phyloP scores from a whole-genome alignment of 2,329 filamentous ascomycete species.

The Pseudogymnoascus pannorum region DNA sequence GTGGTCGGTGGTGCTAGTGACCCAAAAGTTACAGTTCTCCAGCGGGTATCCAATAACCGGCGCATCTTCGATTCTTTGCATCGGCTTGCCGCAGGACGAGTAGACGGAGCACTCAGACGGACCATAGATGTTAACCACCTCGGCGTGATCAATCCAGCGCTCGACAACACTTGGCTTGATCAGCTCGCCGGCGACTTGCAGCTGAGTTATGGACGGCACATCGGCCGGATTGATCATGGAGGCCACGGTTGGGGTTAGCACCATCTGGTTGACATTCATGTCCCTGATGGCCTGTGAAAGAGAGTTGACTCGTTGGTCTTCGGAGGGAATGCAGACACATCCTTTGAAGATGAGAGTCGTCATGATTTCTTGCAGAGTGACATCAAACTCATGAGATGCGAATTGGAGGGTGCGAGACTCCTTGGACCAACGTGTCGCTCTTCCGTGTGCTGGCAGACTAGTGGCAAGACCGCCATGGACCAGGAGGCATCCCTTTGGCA shows the following conservation, averaged over 20 bases:
- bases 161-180: neutral
- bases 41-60: neutral
- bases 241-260: constrained; percentile 13
- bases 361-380: constrained; percentile 31
- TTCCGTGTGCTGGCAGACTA: neutral
- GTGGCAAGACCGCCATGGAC: constrained; percentile 12
- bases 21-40: constrained; percentile 23
- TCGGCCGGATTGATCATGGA: constrained; percentile 13
- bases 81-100: constrained; percentile 10
- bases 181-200: constrained; percentile 15
- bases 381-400: constrained; percentile 38
- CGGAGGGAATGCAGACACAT: constrained; percentile 8
- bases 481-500: constrained; percentile 16
- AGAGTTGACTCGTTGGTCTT: constrained; percentile 6
- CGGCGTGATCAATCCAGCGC: constrained; percentile 12
- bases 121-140: constrained; percentile 14
- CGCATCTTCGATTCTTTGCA: constrained; percentile 4
- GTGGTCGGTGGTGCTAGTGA: constrained; percentile 31
- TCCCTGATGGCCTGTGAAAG: constrained; percentile 12
- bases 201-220: constrained; percentile 11
- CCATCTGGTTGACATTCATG: constrained; percentile 14
- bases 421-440: neutral
- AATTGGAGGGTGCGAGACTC: constrained; percentile 35
- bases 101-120: constrained; percentile 47
- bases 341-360: constrained; percentile 16